A percentile compares a stretch with the other conserved stretches of the same genome.
These are phyloP conservation scores for Akanthomyces dipterigenus DNA, from an alignment of 2,329 filamentous ascomycete species.

Conservation along the genomic window DNA sequence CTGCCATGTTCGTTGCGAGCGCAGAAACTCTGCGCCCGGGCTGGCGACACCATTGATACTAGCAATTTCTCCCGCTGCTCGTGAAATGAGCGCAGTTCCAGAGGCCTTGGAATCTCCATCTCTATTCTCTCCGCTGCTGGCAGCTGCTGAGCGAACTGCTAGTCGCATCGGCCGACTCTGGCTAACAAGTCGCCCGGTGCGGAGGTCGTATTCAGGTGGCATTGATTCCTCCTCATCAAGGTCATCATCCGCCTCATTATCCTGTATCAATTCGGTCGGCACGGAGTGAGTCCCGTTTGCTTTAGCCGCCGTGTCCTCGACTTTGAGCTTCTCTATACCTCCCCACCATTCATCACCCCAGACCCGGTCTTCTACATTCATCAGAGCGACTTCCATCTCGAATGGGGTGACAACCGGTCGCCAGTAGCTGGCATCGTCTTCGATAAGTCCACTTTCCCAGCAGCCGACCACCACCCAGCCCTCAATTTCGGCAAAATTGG, in stretches of 20 bases:
- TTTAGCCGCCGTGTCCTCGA: slow-evolving; percentile 11
- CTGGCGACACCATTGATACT: slow-evolving; percentile 82
- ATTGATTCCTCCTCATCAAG: slow-evolving; percentile 64
- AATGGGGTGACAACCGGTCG: slow-evolving; percentile 90
- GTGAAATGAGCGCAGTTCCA: slow-evolving; percentile 46
- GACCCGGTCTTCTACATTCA: slow-evolving; percentile 65
- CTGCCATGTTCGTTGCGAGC: slow-evolving; percentile 80
- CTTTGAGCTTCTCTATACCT: slow-evolving; percentile 59
- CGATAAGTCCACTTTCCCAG: slow-evolving; percentile 92
- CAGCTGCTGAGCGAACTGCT: background rate
- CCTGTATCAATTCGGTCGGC: slow-evolving; percentile 12
- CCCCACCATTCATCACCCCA: slow-evolving; percentile 89
- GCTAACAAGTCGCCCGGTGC: slow-evolving; percentile 77
- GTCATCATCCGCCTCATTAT: slow-evolving; percentile 25
- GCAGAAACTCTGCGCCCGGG: slow-evolving; percentile 81
- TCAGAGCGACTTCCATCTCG: slow-evolving; percentile 74
- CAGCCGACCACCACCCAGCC: slow-evolving; percentile 97
- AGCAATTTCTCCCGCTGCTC: slow-evolving; percentile 59
- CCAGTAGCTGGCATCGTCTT: slow-evolving; percentile 77
- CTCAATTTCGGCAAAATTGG: slow-evolving; percentile 91
- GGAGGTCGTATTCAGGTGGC: slow-evolving; percentile 84
- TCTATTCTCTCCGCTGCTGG: slow-evolving; percentile 13
- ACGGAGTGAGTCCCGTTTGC: slow-evolving; percentile 18
- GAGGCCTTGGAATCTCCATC: slow-evolving; percentile 16
- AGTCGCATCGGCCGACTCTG: slow-evolving; percentile 67